phyloP scores from a whole-genome alignment of 2,329 filamentous ascomycete genomes.

The Calycina herbarum region DNA sequence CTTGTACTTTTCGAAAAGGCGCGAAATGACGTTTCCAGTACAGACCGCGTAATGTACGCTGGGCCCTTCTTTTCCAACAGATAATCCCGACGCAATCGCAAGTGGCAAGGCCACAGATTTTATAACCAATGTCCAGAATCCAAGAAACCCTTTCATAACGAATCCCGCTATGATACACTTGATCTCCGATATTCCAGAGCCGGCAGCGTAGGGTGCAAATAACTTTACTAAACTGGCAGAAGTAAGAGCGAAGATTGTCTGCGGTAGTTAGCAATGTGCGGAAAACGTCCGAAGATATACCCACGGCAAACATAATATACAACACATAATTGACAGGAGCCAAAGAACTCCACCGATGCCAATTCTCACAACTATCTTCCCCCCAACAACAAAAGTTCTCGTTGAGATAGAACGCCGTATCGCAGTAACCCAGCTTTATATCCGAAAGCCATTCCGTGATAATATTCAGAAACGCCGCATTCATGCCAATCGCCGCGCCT shows the following conservation, averaged over 20 bases:
- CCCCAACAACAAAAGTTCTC: slow-evolving; percentile 99
- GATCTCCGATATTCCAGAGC: slow-evolving; percentile 97
- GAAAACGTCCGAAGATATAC: slow-evolving; percentile 28
- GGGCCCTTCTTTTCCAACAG: slow-evolving; percentile 94
- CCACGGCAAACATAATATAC: slow-evolving; percentile 82
- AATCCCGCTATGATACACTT: slow-evolving; percentile 99
- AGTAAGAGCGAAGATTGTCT: slow-evolving; percentile 77
- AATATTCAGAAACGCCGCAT: slow-evolving; percentile 91
- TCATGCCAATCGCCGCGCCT: slow-evolving; percentile 86
- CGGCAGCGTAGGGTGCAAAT: slow-evolving; percentile 94
- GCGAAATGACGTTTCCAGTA: slow-evolving; percentile 92
- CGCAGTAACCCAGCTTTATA: slow-evolving; percentile 94
- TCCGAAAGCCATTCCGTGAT: slow-evolving; percentile 96
- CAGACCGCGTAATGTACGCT: slow-evolving; percentile 99
- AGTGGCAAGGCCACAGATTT: slow-evolving; percentile 90
- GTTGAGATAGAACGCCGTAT: slow-evolving; percentile 94
- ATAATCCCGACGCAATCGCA: slow-evolving; percentile 89
- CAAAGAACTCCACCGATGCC: slow-evolving; percentile 85
- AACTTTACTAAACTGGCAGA: slow-evolving; percentile 83
- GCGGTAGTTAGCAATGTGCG: slow-evolving; percentile 23
- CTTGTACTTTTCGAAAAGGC: slow-evolving; percentile 89
- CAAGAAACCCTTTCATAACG: slow-evolving; percentile 97
- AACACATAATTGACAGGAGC: slow-evolving; percentile 79
- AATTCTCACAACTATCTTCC: slow-evolving; percentile 84
- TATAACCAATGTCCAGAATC: slow-evolving; percentile 87